Conservation (phyloP, 1,284 basidiomycete species). For the Inonotus obliquus region DNA sequence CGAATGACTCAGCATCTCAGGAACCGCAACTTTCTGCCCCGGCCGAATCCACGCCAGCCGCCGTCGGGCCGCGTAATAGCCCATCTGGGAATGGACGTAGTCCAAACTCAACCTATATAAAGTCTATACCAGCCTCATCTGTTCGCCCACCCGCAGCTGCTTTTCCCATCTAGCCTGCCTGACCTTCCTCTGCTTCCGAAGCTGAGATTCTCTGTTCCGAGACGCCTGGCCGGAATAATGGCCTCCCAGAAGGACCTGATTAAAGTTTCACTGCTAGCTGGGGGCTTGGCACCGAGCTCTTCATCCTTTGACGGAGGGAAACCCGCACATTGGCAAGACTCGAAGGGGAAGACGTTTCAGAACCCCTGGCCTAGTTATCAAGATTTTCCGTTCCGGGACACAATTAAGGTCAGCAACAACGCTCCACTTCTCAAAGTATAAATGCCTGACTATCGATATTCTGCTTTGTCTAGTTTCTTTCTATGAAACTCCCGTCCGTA, state of each 20-base stretch:
- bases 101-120: too few species aligned
- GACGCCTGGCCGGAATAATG: background rate
- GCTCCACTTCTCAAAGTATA: background rate
- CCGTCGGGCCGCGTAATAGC: too few species aligned
- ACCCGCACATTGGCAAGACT: constrained; percentile 26
- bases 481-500: constrained; percentile 13
- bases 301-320: background rate
- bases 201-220: background rate
- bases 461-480: background rate
- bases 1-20: too few species aligned
- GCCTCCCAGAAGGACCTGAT: background rate
- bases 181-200: background rate
- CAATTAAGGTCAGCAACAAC: constrained; percentile 19
- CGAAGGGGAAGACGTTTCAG: constrained; percentile 27
- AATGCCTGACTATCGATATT: background rate
- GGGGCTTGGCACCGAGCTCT: background rate
- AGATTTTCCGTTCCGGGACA: constrained; percentile 17
- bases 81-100: too few species aligned
- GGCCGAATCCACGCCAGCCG: too few species aligned
- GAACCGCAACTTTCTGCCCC: too few species aligned
- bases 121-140: too few species aligned
- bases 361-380: constrained; percentile 42
- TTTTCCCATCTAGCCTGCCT: background rate
- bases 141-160: background rate
- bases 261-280: background rate